Percentiles rank a stretch among this genome's conserved stretches.
Evolutionary conservation across 2,329 filamentous ascomycete genomes (phyloP).

Genomic region (Cylindrodendrum hubeiense): DNA sequence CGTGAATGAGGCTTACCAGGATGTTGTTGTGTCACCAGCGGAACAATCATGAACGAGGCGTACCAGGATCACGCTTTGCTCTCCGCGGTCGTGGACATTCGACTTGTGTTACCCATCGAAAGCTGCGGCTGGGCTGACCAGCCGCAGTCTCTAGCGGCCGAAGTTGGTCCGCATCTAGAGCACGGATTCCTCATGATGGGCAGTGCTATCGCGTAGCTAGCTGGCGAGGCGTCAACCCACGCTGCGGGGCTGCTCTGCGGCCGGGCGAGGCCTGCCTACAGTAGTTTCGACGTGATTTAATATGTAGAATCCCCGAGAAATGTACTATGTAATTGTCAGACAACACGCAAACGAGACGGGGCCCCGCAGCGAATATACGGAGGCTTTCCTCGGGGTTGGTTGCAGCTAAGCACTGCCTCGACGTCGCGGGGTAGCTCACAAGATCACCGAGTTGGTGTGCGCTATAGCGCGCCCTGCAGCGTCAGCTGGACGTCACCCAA

Average conservation of each 20-base stretch:
- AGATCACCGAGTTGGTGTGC: neutral
- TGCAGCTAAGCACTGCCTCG: conserved; percentile 13
- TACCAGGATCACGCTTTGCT: neutral
- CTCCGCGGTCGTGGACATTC: neutral
- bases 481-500: neutral
- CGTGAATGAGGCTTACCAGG: neutral
- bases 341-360: too few species aligned
- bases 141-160: conserved; percentile 13
- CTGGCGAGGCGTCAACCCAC: neutral
- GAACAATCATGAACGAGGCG: neutral
- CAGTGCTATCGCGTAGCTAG: neutral
- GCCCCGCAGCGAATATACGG: too few species aligned
- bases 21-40: neutral
- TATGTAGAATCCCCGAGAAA: too few species aligned
- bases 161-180: conserved; percentile 10
- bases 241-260: neutral
- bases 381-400: neutral
- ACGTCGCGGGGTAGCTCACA: neutral
- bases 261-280: neutral
- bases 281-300: too few species aligned
- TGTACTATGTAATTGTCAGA: too few species aligned
- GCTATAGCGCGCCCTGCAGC: conserved; percentile 20
- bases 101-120: neutral
- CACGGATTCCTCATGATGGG: too few species aligned
- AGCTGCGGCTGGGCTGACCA: neutral